Conservation (phyloP, 2,329 filamentous ascomycete genomes). For the Lizonia empirigonia region DNA sequence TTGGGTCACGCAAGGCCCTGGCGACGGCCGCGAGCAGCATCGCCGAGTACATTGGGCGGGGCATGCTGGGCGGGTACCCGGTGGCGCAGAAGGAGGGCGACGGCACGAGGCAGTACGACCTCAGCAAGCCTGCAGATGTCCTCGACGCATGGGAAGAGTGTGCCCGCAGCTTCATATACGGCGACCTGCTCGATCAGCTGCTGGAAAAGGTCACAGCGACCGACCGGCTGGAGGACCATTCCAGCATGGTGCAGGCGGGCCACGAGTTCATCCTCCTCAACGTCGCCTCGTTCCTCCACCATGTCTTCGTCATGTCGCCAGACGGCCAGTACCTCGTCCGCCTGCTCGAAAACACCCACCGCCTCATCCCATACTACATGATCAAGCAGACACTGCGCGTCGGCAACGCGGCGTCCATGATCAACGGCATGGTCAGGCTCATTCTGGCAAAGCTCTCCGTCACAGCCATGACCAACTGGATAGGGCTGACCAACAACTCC, state of each 20-base stretch:
- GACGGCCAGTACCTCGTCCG: conserved; percentile 77
- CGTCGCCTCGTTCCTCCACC: conserved; percentile 74
- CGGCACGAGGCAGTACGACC: conserved; percentile 59
- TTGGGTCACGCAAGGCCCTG: conserved; percentile 76
- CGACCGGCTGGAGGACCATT: conserved; percentile 67
- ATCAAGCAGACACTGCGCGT: conserved; percentile 75
- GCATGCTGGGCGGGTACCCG: conserved; percentile 66
- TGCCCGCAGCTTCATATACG: conserved; percentile 70
- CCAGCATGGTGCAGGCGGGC: conserved; percentile 65
- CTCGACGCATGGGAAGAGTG: conserved; percentile 69
- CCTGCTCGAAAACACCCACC: conserved; percentile 72
- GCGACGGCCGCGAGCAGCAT: conserved; percentile 73
- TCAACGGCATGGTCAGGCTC: conserved; percentile 73
- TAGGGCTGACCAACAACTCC: conserved; percentile 71
- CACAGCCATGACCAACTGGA: conserved; percentile 76
- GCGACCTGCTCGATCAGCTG: conserved; percentile 67
- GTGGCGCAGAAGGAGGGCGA: conserved; percentile 46
- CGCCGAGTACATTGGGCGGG: conserved; percentile 71
- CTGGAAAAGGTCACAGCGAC: conserved; percentile 66
- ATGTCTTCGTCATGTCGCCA: conserved; percentile 72
- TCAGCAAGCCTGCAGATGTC: conserved; percentile 64
- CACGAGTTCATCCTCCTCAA: conserved; percentile 73
- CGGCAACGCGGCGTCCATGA: conserved; percentile 82
- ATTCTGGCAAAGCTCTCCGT: conserved; percentile 80
- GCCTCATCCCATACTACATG: conserved; percentile 72